Evolutionary conservation across 441 rosid species (phyloP).

Genomic region (Bruguiera hainesii): DNA sequence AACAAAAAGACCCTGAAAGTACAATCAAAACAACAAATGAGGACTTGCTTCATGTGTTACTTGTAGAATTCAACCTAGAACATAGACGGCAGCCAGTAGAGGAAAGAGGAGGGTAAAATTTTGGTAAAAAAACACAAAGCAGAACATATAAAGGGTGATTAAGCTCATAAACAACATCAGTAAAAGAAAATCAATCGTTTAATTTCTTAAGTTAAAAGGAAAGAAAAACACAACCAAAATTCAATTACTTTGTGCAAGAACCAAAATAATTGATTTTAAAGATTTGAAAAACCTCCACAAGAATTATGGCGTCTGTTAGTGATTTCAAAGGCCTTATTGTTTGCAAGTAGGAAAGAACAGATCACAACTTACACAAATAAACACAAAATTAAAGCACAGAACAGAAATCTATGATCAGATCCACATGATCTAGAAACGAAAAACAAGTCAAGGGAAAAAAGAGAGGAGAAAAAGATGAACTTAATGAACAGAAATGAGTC

Average conservation of each 20-base stretch:
- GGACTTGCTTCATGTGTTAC: neutral
- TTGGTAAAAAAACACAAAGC: neutral
- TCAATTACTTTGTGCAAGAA: conserved; percentile 8
- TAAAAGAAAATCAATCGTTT: conserved; percentile 5
- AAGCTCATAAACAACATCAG: conserved; percentile 6
- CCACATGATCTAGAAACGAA: conserved; percentile 24
- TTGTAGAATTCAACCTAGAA: neutral
- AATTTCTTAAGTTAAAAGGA: neutral
- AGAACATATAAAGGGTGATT: neutral
- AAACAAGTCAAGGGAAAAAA: conserved; percentile 8
- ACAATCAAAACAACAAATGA: conserved; percentile 17
- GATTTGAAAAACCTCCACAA: conserved; percentile 8
- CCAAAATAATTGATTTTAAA: conserved; percentile 12
- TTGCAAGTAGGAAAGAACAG: neutral
- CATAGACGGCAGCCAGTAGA: too few relatives aligned
- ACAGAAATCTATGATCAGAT: conserved; percentile 19
- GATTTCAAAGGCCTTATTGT: conserved; percentile 8
- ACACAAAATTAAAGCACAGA: neutral
- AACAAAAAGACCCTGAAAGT: neutral
- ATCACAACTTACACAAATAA: conserved; percentile 4
- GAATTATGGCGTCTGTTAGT: conserved; percentile 14
- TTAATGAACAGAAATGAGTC: conserved; percentile 5
- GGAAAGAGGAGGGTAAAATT: neutral
- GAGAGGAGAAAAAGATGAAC: neutral
- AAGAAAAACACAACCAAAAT: neutral